Conservation (phyloP, 345 rosid species). For the Eucalyptus brandiana region DNA sequence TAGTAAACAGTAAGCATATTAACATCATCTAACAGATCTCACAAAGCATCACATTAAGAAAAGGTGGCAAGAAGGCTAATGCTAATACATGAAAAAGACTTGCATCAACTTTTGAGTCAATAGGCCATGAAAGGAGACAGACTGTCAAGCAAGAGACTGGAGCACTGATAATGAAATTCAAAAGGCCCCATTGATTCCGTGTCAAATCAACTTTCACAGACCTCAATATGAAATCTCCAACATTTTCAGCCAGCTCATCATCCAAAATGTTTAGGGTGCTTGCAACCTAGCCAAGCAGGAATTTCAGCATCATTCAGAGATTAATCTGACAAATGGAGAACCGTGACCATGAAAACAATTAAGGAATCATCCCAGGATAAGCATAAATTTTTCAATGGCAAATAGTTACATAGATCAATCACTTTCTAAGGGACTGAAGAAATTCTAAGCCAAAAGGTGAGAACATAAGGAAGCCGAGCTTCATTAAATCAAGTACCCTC, state of each 20-base stretch:
- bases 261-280: constrained; percentile 72
- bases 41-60: background rate
- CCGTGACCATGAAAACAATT: background rate
- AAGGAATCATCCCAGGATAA: background rate
- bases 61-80: background rate
- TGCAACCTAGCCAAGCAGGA: constrained; percentile 47
- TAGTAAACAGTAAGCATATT: background rate
- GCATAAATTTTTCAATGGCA: background rate
- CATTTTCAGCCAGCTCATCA: constrained; percentile 50
- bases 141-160: background rate
- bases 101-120: background rate
- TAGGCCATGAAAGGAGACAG: background rate
- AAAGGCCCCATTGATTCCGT: background rate
- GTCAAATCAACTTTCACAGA: constrained; percentile 7
- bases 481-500: background rate
- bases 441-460: background rate
- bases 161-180: background rate
- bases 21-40: background rate
- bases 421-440: background rate
- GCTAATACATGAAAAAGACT: background rate
- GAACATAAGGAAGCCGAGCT: background rate
- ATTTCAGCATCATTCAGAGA: background rate
- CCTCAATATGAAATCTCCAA: constrained; percentile 93
- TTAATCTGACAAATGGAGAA: background rate
- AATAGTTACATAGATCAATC: background rate